phyloP scores from a whole-genome alignment of 371 early-diverging fungal species.

The Rhizopus sp. region DNA sequence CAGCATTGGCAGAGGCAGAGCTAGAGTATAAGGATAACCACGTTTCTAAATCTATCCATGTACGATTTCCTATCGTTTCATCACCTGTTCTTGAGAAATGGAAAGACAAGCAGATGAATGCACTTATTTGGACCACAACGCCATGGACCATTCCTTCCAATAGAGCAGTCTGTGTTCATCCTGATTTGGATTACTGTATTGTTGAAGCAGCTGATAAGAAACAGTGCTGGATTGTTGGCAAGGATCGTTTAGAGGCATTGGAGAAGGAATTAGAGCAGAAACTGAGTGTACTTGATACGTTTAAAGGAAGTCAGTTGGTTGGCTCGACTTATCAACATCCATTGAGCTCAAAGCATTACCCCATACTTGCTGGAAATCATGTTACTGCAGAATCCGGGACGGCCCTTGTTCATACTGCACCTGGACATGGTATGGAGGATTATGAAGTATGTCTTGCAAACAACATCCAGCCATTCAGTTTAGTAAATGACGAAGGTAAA shows the following conservation, averaged over 20 bases:
- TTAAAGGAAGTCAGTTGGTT: constrained; percentile 62
- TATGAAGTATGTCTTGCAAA: constrained; percentile 72
- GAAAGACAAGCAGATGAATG: constrained; percentile 35
- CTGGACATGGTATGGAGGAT: constrained; percentile 96
- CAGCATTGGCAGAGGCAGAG: constrained; percentile 93
- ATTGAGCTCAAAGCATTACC: constrained; percentile 45
- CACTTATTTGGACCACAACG: constrained; percentile 95
- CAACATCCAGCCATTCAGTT: constrained; percentile 62
- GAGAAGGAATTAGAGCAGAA: constrained; percentile 19
- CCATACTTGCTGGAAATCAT: constrained; percentile 72
- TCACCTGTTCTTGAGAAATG: constrained; percentile 26
- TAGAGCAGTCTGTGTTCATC: constrained; percentile 80
- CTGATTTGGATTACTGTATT: constrained; percentile 70
- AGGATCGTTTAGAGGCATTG: constrained; percentile 45
- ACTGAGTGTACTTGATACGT: constrained; percentile 23
- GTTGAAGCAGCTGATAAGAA: constrained; percentile 34
- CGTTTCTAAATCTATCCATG: constrained; percentile 75
- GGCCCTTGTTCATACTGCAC: constrained; percentile 93
- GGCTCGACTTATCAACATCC: constrained; percentile 76
- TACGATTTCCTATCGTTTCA: constrained; percentile 56
- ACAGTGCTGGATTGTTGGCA: constrained; percentile 51
- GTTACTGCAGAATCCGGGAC: constrained; percentile 88
- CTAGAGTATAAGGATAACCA: constrained; percentile 89
- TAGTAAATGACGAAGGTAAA: constrained; percentile 81
- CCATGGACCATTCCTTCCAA: constrained; percentile 97